Evolutionary conservation across 495 filamentous ascomycete species (phyloP).

Genomic region (Xylaria curta): DNA sequence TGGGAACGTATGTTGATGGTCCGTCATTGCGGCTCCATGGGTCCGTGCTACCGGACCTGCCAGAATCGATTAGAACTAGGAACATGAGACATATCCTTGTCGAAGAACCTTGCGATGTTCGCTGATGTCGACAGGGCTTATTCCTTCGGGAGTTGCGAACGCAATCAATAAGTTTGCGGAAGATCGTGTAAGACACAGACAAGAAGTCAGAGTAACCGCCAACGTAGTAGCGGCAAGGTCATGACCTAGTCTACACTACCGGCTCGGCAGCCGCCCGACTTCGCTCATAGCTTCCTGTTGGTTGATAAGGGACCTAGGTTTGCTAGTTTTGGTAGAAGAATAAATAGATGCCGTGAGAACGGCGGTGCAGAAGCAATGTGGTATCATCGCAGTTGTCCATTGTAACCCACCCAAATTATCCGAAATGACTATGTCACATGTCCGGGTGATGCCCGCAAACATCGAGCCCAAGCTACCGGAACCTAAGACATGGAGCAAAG

Average conservation of each 20-base stretch:
- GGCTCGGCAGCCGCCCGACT: constrained; percentile 5
- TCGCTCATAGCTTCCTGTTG: not conserved
- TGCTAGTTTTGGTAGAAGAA: not conserved
- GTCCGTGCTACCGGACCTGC: constrained; percentile 15
- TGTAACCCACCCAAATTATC: constrained; percentile 1
- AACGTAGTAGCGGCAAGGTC: not conserved
- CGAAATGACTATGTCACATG: constrained; percentile 15
- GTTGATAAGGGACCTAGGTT: not conserved
- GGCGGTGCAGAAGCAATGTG: not conserved
- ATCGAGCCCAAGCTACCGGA: constrained; percentile 21
- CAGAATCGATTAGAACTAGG: constrained; percentile 15
- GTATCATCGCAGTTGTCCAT: constrained; percentile 1
- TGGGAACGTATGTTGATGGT: constrained; percentile 11
- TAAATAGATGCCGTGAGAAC: constrained; percentile 21
- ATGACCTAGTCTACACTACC: not conserved
- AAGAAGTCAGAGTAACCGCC: not conserved
- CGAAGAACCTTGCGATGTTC: not conserved
- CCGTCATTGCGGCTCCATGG: constrained; percentile 3
- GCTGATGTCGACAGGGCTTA: not conserved
- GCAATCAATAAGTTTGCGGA: not conserved
- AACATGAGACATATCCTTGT: constrained; percentile 21
- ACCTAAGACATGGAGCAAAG: constrained; percentile 9
- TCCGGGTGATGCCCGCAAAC: not conserved
- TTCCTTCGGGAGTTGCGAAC: constrained; percentile 12
- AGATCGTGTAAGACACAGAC: not conserved